A percentile compares a stretch with the other conserved stretches of the same genome.
Evolutionary conservation across 2,329 filamentous ascomycete genomes (phyloP).

Genomic region (Fusarium sp.): DNA sequence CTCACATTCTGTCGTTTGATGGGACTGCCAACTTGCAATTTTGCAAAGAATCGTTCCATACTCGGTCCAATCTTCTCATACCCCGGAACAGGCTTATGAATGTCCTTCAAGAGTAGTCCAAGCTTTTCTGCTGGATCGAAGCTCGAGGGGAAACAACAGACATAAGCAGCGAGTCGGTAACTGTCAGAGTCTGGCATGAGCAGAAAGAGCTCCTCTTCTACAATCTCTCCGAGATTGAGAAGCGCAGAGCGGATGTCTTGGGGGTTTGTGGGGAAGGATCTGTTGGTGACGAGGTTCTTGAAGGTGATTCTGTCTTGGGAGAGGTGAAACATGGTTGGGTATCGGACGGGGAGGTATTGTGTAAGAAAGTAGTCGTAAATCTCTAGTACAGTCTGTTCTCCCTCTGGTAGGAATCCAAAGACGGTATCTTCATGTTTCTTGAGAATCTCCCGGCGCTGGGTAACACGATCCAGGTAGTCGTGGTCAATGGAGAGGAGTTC

Average conservation of each 20-base stretch:
- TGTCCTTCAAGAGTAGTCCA: conserved; percentile 43
- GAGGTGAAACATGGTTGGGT: conserved; percentile 59
- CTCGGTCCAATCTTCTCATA: conserved; percentile 65
- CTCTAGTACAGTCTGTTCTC: conserved; percentile 57
- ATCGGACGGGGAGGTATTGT: conserved; percentile 60
- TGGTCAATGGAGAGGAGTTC: conserved; percentile 64
- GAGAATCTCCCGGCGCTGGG: conserved; percentile 52
- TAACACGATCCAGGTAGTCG: conserved; percentile 59
- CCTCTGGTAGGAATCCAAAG: conserved; percentile 54
- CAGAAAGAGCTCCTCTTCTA: conserved; percentile 20
- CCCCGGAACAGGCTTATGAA: conserved; percentile 60
- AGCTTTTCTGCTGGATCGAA: background rate
- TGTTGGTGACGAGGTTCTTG: conserved; percentile 53
- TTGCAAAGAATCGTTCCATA: conserved; percentile 65
- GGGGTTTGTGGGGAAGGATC: conserved; percentile 35
- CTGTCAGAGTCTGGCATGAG: conserved; percentile 43
- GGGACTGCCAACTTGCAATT: conserved; percentile 58
- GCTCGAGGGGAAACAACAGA: conserved; percentile 31
- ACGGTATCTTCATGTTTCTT: conserved; percentile 51
- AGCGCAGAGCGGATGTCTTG: conserved; percentile 4
- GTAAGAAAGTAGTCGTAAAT: conserved; percentile 59
- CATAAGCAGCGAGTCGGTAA: conserved; percentile 58
- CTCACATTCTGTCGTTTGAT: conserved; percentile 62
- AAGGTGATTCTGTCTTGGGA: conserved; percentile 45
- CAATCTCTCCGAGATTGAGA: conserved; percentile 16